phyloP scores from a whole-genome alignment of 352 stramenopile genomes.

The Plasmopara halstedii region DNA sequence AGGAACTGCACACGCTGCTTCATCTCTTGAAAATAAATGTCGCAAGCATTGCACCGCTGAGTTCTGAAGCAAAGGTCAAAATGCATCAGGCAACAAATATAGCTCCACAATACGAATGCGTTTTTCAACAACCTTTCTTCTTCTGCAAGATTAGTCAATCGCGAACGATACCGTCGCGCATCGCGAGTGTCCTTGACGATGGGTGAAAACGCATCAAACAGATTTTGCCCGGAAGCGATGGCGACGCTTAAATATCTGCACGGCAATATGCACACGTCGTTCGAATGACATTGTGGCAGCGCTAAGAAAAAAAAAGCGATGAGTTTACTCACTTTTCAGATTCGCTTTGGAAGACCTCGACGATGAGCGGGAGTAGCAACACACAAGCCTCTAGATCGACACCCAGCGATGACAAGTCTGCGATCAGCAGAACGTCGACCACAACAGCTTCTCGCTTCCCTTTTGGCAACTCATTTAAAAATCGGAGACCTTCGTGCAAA shows the following conservation, averaged over 20 bases:
- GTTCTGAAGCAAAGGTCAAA: conserved; percentile 12
- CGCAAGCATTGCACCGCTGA: conserved; percentile 54
- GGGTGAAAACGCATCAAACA: conserved; percentile 68
- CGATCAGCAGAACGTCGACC: conserved; percentile 61
- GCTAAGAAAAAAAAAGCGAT: not conserved
- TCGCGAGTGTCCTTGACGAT: conserved; percentile 62
- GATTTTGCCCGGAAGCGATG: conserved; percentile 46
- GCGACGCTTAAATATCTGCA: conserved; percentile 49
- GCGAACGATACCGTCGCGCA: conserved; percentile 35
- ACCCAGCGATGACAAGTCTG: conserved; percentile 49
- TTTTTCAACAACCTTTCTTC: conserved; percentile 37
- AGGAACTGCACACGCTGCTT: conserved; percentile 34
- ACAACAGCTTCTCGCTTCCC: conserved; percentile 67
- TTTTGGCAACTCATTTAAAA: conserved; percentile 48
- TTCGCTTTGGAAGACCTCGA: conserved; percentile 54
- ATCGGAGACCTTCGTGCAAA: conserved; percentile 63
- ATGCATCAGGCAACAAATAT: conserved; percentile 1
- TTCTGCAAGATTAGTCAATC: conserved; percentile 60
- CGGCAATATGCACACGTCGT: not conserved
- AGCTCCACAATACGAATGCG: not conserved
- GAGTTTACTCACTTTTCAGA: conserved; percentile 47
- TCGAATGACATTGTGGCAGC: not conserved
- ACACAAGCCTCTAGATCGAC: conserved; percentile 70
- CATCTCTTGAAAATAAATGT: conserved; percentile 65
- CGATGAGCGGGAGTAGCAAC: conserved; percentile 68